phyloP scores from a whole-genome alignment of 2,329 filamentous ascomycete species.

The Clonostachys solani region DNA sequence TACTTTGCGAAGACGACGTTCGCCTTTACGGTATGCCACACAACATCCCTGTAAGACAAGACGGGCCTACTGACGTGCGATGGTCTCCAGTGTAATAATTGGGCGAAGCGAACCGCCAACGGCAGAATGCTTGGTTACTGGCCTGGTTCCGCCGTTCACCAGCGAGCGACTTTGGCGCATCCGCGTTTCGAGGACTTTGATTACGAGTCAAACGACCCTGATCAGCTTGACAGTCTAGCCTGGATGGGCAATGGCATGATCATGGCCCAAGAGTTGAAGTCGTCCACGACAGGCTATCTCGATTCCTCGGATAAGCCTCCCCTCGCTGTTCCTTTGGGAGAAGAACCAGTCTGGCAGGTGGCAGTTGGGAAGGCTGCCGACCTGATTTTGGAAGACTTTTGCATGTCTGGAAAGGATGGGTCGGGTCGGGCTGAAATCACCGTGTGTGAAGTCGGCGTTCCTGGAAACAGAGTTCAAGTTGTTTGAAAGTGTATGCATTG shows the following conservation, averaged over 20 bases:
- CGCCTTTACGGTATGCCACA: not conserved
- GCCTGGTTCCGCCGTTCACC: not conserved
- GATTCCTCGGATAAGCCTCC: not conserved
- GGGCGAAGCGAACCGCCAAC: not conserved
- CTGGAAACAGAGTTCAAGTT: too few relatives aligned
- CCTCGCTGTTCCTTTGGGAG: not conserved
- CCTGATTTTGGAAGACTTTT: too few relatives aligned
- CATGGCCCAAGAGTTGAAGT: not conserved
- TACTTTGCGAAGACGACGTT: constrained; percentile 47
- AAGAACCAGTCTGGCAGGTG: too few relatives aligned
- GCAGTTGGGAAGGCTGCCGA: too few relatives aligned
- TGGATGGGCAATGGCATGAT: constrained; percentile 1
- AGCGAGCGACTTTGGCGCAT: not conserved
- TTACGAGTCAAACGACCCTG: not conserved
- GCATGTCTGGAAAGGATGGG: too few relatives aligned
- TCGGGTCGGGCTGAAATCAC: too few relatives aligned
- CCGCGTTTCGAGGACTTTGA: constrained; percentile 1
- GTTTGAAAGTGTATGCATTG: too few relatives aligned
- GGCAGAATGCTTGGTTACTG: not conserved
- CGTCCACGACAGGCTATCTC: not conserved
- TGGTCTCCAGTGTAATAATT: not conserved
- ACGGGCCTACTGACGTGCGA: too few relatives aligned
- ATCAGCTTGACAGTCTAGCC: not conserved
- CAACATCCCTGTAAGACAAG: too few relatives aligned
- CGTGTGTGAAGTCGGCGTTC: too few relatives aligned